Conservation (phyloP, 345 rosid species). For the Linum trigynum region DNA sequence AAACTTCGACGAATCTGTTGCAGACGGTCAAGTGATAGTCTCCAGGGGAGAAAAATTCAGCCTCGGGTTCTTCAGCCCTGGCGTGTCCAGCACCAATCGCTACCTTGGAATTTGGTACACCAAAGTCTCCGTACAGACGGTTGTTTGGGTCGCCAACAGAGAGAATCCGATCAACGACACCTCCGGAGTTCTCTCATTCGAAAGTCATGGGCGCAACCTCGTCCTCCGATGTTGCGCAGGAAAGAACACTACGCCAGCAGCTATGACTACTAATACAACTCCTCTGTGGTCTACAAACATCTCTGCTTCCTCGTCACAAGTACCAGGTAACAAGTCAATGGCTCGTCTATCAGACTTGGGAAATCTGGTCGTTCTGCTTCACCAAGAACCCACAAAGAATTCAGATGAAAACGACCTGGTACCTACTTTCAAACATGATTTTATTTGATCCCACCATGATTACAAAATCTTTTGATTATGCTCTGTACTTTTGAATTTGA, state of each 20-base stretch:
- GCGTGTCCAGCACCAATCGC: neutral
- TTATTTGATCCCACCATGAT: too few relatives aligned
- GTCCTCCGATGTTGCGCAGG: neutral
- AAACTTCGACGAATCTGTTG: neutral
- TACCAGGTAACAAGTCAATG: neutral
- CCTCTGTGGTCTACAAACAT: neutral
- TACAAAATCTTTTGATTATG: too few relatives aligned
- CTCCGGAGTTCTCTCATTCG: conserved; percentile 14
- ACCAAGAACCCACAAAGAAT: neutral
- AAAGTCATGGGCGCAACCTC: too few relatives aligned
- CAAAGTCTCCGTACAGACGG: conserved; percentile 4
- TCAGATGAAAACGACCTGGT: too few relatives aligned
- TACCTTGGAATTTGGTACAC: conserved; percentile 38
- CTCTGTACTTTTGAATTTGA: too few relatives aligned
- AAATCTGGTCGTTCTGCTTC: neutral
- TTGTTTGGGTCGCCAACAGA: conserved; percentile 48
- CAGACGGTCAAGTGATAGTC: conserved; percentile 5
- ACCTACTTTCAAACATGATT: too few relatives aligned
- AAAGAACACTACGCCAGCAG: neutral
- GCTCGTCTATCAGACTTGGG: neutral
- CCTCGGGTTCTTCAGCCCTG: conserved; percentile 7
- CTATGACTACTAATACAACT: neutral
- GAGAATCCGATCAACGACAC: conserved; percentile 21
- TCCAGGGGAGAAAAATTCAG: neutral
- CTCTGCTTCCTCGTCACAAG: neutral